Conservation (phyloP, 768 basidiomycete genomes). For the Omphalotus guepiniiformis region DNA sequence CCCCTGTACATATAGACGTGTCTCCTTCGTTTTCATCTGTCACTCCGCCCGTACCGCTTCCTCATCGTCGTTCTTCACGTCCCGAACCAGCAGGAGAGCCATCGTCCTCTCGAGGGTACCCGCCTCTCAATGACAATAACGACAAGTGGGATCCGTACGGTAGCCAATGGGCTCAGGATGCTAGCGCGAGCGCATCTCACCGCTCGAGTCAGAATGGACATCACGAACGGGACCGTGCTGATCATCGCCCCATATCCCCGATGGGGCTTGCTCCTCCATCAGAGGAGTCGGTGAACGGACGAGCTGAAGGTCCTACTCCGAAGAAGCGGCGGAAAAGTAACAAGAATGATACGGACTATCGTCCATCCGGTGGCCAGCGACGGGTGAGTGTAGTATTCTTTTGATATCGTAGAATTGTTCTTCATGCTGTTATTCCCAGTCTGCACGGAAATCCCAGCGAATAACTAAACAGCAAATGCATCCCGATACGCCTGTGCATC, state of each 20-base stretch:
- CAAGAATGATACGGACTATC: slow-evolving; percentile 55
- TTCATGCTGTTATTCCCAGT: slow-evolving; percentile 16
- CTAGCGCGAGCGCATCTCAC: background rate
- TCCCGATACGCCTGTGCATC: slow-evolving; percentile 5
- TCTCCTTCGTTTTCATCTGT: slow-evolving; percentile 1
- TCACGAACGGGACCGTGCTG: slow-evolving; percentile 1
- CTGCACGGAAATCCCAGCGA: slow-evolving; percentile 40
- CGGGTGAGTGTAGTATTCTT: slow-evolving; percentile 44
- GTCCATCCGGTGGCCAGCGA: slow-evolving; percentile 39
- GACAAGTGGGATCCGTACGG: background rate
- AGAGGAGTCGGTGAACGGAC: background rate
- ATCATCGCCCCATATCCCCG: slow-evolving; percentile 6
- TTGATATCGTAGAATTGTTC: slow-evolving; percentile 2
- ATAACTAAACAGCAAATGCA: slow-evolving; percentile 29
- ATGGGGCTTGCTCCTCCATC: background rate
- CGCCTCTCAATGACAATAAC: no score
- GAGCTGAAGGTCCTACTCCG: slow-evolving; percentile 19
- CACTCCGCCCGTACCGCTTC: background rate
- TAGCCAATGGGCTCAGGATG: slow-evolving; percentile 3
- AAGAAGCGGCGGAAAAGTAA: slow-evolving; percentile 48
- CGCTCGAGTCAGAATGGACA: background rate
- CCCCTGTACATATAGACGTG: slow-evolving; percentile 6
- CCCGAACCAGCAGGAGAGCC: background rate
- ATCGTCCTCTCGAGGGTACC: slow-evolving; percentile 5
- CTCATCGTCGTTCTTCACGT: background rate